A percentile compares a stretch with the other conserved stretches of the same genome.
Conservation (phyloP, 768 basidiomycete species). For the Termitomyces sp. region DNA sequence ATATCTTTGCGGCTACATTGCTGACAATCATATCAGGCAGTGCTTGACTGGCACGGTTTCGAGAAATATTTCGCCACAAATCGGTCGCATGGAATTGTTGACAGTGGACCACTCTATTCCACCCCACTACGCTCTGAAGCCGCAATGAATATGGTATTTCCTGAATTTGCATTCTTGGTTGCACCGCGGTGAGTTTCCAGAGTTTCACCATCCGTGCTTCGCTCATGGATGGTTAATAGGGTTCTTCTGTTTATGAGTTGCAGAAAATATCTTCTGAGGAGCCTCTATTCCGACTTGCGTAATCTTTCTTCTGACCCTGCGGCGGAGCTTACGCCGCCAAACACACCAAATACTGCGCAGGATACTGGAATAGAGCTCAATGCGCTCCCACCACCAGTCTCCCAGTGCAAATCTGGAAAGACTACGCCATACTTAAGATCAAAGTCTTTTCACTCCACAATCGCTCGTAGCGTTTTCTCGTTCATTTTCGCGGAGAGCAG, state of each 20-base stretch:
- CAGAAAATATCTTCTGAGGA: slow-evolving; percentile 51
- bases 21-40: not conserved
- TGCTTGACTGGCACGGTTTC: not conserved
- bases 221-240: slow-evolving; percentile 24
- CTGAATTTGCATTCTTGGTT: slow-evolving; percentile 3
- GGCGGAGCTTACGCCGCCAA: slow-evolving; percentile 17
- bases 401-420: slow-evolving; percentile 19
- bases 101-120: not conserved
- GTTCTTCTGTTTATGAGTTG: slow-evolving; percentile 50
- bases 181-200: slow-evolving; percentile 6
- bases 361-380: slow-evolving; percentile 32
- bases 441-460: slow-evolving; percentile 41
- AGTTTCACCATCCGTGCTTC: not conserved
- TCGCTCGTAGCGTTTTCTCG: slow-evolving; percentile 60
- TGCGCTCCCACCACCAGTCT: slow-evolving; percentile 33
- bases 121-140: not conserved
- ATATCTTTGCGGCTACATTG: not conserved
- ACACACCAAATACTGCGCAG: slow-evolving; percentile 11
- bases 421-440: slow-evolving; percentile 8
- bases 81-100: not conserved
- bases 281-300: slow-evolving; percentile 57
- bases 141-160: slow-evolving; percentile 8
- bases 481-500: slow-evolving; percentile 73
- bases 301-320: slow-evolving; percentile 30
- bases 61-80: not conserved